Evolutionary conservation across 2,329 filamentous ascomycete species (phyloP), one percentile per base, ranked within the genome.

Genomic region (Pseudocercospora eumusae): DNA sequence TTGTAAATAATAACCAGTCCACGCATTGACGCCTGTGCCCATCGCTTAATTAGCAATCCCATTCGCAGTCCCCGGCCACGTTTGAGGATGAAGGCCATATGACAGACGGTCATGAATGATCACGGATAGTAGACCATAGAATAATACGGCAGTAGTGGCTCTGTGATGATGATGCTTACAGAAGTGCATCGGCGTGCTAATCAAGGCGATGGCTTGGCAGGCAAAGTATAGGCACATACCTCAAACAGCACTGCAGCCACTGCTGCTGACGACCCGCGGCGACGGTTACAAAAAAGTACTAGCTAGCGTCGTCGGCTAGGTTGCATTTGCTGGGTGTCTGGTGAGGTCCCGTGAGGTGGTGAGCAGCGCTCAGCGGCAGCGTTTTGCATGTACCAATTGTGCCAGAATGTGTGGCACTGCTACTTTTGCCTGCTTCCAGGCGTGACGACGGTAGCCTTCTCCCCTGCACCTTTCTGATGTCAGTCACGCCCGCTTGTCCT

Each of bases 391-490:
- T 33, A 33, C 31, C 33, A 47, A 44, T 45, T 52, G 59, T 54
- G 59, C 50, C 54, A 53, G 59, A 57, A 54, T 47, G 20, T 44
- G 59, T 61, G 55, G 54, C 28, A 54, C 54, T 36, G 31, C 57
- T 54, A 57, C 50, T 59, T 64, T 59, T 62, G 63, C 45, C 55
- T 61, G 49, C 53, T 50, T 45, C 63, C 31, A 56, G 56, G 45
- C 57, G 40, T 60, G 52, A 56, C 54, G 56, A 56, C 53, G 44
- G 28, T 40, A 58, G 52, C 52, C 59, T 52, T 57, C 21, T 55
- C 52, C 58, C 62, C 56, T 63, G 63, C 61, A 52, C 49, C 57
- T 59, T 56, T 56, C 61, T 63, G 61, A 61, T 56, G 47, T 66
- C 64, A 62, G 57, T 59, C 31, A 59, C 60, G 61, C 59, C 64